Base-by-base conservation (phyloP, 331 rosid genomes). In the Acacia concinna region DNA sequence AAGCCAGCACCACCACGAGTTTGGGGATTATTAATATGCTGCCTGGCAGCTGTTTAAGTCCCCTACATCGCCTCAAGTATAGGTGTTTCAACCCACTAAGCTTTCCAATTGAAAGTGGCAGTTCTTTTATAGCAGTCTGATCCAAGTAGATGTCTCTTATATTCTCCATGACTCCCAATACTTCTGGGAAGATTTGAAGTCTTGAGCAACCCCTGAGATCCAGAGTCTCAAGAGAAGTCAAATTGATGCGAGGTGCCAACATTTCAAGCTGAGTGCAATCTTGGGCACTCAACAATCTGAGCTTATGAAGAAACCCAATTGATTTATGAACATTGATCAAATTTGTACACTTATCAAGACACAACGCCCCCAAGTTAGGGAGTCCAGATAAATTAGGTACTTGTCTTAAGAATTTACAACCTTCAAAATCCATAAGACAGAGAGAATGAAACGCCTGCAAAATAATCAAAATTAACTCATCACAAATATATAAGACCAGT, bases 261-360 rank as follows among this genome's bases (percentile, higher is more conserved):
- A 20, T 64, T 6, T 8, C 1, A 11, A 64, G 70, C 15, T 34
- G 25, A 4, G 6, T 64, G 44, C 70, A 63, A 30, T 41, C 68
- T 31, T 63, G 68, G 41, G 68, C 68, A 63, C 68, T 63, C 68
- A 63, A 63, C 41, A 63, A 5, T 31, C 7, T 63, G 68, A 63
- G 68, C 20, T 63, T 63, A 30, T 6, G 13, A 15, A 63, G 68
- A 63, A 14, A 63, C 17, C 68, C 41, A 63, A 28, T 35, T 63
- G 68, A 63, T 0, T 63, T 23, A 28, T 64, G 70, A 34, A 64
- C 6, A 7, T 27, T 34, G 18, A 1, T 20, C 21, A 64, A 64
- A 8, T 34, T 64, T 8, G 14, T 32, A 40, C 44, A 64, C 1
- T 34, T 2, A 64, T 64, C 70, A 64, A 64, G 43, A 8, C 41